Conservation (phyloP, 257 asterid genomes). For the Solanum commersonii region DNA sequence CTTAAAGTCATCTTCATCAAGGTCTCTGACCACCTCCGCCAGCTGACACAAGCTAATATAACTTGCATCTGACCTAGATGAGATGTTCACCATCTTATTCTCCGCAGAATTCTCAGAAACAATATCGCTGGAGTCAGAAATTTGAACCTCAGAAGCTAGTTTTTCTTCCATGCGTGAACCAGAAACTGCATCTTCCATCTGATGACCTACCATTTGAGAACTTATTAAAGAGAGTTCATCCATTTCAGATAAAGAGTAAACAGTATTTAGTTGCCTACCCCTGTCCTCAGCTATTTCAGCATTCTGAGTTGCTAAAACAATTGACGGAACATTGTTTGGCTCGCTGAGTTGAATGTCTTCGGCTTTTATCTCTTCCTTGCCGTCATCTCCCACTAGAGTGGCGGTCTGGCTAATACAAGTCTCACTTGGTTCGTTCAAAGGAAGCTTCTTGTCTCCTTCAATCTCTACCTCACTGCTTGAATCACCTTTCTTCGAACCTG, state of each 20-base stretch:
- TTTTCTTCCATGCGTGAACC: constrained; percentile 26
- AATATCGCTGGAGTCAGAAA: constrained; percentile 13
- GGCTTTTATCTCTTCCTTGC: constrained; percentile 15
- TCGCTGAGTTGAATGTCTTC: constrained; percentile 19
- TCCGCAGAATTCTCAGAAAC: constrained; percentile 21
- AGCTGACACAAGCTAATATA: constrained; percentile 62
- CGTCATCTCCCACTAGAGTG: constrained; percentile 17
- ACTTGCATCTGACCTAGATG: constrained; percentile 49
- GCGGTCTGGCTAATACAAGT: constrained; percentile 16
- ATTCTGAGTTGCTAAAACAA: constrained; percentile 9
- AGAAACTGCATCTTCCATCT: constrained; percentile 18
- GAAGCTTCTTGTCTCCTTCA: constrained; percentile 29
- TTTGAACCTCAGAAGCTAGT: constrained; percentile 12
- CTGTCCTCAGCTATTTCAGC: constrained; percentile 25
- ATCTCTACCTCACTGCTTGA: constrained; percentile 17
- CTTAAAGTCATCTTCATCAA: constrained; percentile 52
- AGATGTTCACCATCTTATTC: constrained; percentile 36
- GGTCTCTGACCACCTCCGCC: constrained; percentile 52
- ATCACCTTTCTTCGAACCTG: constrained; percentile 38
- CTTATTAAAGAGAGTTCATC: constrained; percentile 11
- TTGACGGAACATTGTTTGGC: constrained; percentile 19
- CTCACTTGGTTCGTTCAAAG: constrained; percentile 17
- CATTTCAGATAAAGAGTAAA: constrained; percentile 20
- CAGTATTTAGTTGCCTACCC: constrained; percentile 11
- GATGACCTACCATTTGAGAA: constrained; percentile 20